phyloP scores from a whole-genome alignment of 805 yeast genomes.

The Candida railenensis region DNA sequence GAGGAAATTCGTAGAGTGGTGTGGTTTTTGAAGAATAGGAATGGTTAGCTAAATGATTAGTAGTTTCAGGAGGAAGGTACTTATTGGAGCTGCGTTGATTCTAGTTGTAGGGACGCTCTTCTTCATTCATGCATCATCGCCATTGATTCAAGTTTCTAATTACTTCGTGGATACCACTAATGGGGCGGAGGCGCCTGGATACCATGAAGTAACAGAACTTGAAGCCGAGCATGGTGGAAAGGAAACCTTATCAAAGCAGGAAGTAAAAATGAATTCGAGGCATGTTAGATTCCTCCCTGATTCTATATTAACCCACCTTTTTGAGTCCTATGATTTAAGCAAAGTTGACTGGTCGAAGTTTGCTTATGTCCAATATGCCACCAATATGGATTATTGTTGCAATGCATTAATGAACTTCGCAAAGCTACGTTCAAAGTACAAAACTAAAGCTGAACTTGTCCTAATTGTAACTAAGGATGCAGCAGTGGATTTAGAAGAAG shows the following conservation, averaged over 20 bases:
- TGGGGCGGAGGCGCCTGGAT: too few relatives aligned
- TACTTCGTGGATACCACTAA: too few relatives aligned
- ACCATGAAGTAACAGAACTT: too few relatives aligned
- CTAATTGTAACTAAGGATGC: constrained; percentile 29
- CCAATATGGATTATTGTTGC: constrained; percentile 49
- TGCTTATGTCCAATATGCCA: constrained; percentile 64
- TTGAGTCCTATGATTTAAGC: neutral
- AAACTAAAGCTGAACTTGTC: constrained; percentile 43
- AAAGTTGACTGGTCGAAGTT: constrained; percentile 15
- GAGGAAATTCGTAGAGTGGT: too few relatives aligned
- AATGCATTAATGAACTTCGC: constrained; percentile 47
- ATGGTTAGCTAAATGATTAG: neutral
- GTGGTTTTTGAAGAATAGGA: neutral
- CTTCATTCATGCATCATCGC: neutral
- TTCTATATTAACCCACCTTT: neutral
- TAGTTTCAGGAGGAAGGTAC: neutral
- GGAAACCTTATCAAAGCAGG: too few relatives aligned
- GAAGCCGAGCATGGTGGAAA: neutral
- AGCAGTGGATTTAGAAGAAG: neutral
- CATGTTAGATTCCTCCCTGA: neutral
- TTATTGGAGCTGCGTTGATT: neutral
- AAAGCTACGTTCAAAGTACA: constrained; percentile 28
- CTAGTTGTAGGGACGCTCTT: neutral
- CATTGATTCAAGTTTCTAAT: too few relatives aligned
- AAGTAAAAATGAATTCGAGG: neutral